A percentile compares a stretch with the other conserved stretches of the same genome.
phyloP scores from a whole-genome alignment of 306 rosid species.

The Malus asiatica region DNA sequence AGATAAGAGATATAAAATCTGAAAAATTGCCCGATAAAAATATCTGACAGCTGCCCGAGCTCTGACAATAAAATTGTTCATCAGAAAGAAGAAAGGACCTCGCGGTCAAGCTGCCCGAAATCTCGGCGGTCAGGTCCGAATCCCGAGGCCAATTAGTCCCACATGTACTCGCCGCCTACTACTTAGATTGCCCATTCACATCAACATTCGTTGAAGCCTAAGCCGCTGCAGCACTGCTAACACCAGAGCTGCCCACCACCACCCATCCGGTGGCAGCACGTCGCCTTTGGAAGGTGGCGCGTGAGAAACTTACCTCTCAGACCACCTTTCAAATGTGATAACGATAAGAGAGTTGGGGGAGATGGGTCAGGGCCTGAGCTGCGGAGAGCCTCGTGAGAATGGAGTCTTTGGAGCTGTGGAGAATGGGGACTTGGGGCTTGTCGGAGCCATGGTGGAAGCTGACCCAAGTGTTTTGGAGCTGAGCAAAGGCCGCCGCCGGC shows the following conservation, averaged over 20 bases:
- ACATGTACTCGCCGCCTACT: background rate
- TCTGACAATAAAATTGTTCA: background rate
- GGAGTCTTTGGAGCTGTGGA: slow-evolving; percentile 50
- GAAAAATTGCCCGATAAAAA: background rate
- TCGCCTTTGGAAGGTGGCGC: slow-evolving; percentile 39
- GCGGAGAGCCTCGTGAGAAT: slow-evolving; percentile 34
- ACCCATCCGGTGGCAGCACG: background rate
- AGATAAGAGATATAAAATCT: background rate
- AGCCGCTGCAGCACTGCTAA: background rate
- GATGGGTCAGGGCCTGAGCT: slow-evolving; percentile 81
- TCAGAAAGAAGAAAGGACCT: background rate
- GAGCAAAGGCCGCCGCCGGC: slow-evolving; percentile 29
- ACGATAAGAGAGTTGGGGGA: slow-evolving; percentile 13
- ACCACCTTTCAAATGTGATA: slow-evolving; percentile 16
- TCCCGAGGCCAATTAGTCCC: slow-evolving; percentile 21
- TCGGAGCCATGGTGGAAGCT: slow-evolving; percentile 34
- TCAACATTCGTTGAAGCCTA: background rate
- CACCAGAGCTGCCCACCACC: background rate
- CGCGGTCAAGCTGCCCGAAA: slow-evolving; percentile 56
- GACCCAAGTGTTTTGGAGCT: slow-evolving; percentile 43
- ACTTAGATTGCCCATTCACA: background rate
- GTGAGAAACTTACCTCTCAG: slow-evolving; percentile 1
- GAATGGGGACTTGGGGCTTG: slow-evolving; percentile 50
- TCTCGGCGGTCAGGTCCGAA: slow-evolving; percentile 48
- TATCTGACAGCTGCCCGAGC: slow-evolving; percentile 1